Percentiles rank a stretch among this genome's conserved stretches.
These are phyloP conservation scores for Aureobasidium sp. DNA, from an alignment of 2,329 filamentous ascomycete species.

Conservation along the genomic window DNA sequence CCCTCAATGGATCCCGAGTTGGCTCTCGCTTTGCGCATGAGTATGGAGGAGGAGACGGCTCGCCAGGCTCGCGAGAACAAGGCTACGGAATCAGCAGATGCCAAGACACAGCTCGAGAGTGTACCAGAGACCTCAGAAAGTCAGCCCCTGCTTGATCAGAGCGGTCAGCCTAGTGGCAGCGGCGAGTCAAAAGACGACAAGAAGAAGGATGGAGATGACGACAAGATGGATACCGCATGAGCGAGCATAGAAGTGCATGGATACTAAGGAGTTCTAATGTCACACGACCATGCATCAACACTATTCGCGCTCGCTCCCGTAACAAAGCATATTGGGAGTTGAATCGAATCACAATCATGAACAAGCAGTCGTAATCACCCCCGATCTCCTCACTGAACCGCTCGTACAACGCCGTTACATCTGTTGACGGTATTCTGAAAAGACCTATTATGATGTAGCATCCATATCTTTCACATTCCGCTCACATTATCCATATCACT, in stretches of 20 bases:
- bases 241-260: background rate
- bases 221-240: slow-evolving; percentile 88
- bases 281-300: background rate
- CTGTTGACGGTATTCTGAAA: no score
- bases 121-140: slow-evolving; percentile 65
- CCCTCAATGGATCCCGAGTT: slow-evolving; percentile 88
- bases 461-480: no score
- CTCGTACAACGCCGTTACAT: no score
- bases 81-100: slow-evolving; percentile 58
- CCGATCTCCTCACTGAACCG: background rate
- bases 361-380: background rate
- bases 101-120: slow-evolving; percentile 69
- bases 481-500: background rate
- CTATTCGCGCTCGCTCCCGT: background rate
- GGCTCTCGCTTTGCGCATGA: slow-evolving; percentile 90
- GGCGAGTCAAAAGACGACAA: slow-evolving; percentile 46
- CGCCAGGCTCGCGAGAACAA: slow-evolving; percentile 80
- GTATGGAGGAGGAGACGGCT: slow-evolving; percentile 95
- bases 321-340: background rate
- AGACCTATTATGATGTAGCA: no score
- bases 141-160: slow-evolving; percentile 56
- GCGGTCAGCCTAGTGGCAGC: slow-evolving; percentile 59
- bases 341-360: background rate
- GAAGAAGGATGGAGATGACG: slow-evolving; percentile 47
- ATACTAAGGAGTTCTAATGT: slow-evolving; percentile 12